Conservation (phyloP, 192 early-diverging fungal genomes). For the Coemansia sp. region DNA sequence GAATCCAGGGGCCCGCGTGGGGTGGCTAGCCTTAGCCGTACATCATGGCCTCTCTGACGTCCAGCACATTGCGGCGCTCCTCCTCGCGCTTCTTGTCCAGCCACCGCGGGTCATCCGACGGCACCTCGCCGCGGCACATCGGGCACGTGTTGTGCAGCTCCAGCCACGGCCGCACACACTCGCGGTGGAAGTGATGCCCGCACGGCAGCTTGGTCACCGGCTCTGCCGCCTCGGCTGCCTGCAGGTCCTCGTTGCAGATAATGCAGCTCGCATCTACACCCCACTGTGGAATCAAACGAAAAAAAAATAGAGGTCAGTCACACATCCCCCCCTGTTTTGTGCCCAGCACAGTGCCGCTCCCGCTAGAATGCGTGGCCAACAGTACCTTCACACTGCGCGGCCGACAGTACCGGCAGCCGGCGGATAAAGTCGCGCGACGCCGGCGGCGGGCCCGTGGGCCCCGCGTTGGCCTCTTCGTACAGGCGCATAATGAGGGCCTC, state of each 20-base stretch:
- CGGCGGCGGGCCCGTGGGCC: conserved; percentile 33
- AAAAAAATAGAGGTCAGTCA: no score
- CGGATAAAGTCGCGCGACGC: conserved; percentile 44
- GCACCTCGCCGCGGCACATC: conserved; percentile 42
- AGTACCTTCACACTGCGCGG: conserved; percentile 16
- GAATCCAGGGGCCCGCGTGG: no score
- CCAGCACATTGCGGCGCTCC: conserved; percentile 7
- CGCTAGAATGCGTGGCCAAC: not conserved
- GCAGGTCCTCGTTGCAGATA: conserved; percentile 20
- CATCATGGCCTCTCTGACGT: conserved; percentile 42
- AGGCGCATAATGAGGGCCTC: conserved; percentile 40
- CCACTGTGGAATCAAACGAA: no score
- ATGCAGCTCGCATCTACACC: conserved; percentile 13
- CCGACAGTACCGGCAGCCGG: conserved; percentile 8
- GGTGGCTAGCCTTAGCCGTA: no score
- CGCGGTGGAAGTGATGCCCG: conserved; percentile 29
- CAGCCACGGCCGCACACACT: conserved; percentile 43
- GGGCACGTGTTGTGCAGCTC: conserved; percentile 51
- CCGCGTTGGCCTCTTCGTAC: conserved; percentile 33
- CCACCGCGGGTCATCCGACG: conserved; percentile 45
- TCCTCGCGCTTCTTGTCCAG: conserved; percentile 39
- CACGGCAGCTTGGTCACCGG: conserved; percentile 30
- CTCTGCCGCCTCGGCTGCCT: not conserved
- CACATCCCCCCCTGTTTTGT: not conserved
- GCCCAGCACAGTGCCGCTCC: not conserved